Percentiles rank a stretch among this genome's conserved stretches.
These are phyloP conservation scores for Hagleromyces aurorensis DNA, from an alignment of 805 yeast species.

Conservation along the genomic window DNA sequence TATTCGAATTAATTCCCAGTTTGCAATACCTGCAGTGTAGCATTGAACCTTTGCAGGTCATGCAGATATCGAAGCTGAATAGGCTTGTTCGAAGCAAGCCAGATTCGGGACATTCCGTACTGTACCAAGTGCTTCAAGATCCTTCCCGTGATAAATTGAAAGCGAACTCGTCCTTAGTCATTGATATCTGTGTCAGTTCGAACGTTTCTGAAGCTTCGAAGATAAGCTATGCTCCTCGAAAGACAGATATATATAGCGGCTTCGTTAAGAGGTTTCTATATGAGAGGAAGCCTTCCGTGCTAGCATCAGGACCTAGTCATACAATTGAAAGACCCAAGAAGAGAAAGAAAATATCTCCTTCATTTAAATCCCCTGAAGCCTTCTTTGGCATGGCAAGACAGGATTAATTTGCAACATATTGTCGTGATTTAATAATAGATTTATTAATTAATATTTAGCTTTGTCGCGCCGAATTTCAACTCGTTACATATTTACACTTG, in stretches of 20 bases:
- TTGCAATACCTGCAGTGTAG: slow-evolving; percentile 5
- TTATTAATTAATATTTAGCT: too few species aligned
- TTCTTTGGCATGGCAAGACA: too few species aligned
- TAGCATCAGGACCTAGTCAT: slow-evolving; percentile 1
- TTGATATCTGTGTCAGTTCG: slow-evolving; percentile 1
- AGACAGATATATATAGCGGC: too few species aligned
- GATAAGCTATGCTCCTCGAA: slow-evolving; percentile 2
- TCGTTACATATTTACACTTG: too few species aligned
- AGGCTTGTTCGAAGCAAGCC: slow-evolving; percentile 1
- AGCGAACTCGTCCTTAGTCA: neutral
- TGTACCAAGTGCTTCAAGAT: slow-evolving; percentile 1
- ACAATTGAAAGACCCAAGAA: too few species aligned
- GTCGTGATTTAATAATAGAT: too few species aligned
- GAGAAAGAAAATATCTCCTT: too few species aligned
- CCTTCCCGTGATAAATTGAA: neutral
- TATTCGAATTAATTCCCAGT: slow-evolving; percentile 6
- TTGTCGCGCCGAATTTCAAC: too few species aligned
- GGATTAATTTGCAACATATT: too few species aligned
- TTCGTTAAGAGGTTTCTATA: too few species aligned
- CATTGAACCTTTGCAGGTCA: slow-evolving; percentile 2
- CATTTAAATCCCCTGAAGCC: too few species aligned
- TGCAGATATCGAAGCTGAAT: slow-evolving; percentile 5
- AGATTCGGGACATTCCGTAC: slow-evolving; percentile 1
- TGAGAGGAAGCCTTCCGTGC: neutral
- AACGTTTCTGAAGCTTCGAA: slow-evolving; percentile 1